Base-by-base conservation (phyloP, 306 rosid species). In the Vicia villosa region DNA sequence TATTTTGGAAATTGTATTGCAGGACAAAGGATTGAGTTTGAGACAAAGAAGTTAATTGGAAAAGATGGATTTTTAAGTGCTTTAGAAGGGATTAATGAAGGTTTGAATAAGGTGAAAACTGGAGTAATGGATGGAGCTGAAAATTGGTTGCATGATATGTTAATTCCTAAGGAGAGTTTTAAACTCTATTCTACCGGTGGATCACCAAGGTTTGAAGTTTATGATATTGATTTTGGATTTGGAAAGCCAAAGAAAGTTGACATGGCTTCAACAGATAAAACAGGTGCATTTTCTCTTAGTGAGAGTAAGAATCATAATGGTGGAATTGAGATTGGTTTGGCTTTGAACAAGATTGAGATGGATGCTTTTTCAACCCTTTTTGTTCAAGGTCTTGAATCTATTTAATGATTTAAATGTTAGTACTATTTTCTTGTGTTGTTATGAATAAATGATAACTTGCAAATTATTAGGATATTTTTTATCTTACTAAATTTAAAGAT, bases 1-100 rank as follows among this genome's bases (percentile, higher is more conserved):
- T 87, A 83, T 63, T 57, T 83, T 37, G 89, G 89, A 1, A 85
- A 85, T 12, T 87, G 92, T 51, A 32, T 77, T 2, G 68, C 26
- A 3, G 60, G 37, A 0, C 21, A n/a, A 8, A 3, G 0, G 0
- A 1, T 37, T 8, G 2, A 1, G 32, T 61, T 16, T 5, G 65
- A 74, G 54, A 65, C 54, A 24, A 67, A 75, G 37, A 15, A 36
- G 0, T 41, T 78, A 1, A 0, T 56, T 1, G 81, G 34, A 13
- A 57, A 71, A 5, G 71, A 57, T 46, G 80, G 86, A 7, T 58
- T 82, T 11, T 11, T 64, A 1, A 6, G 3, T 28, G 67, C 74
- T 8, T 64, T 74, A 41, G 72, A 65, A 24, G 55, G 22, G 37
- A 70, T 82, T 0, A 9, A n/a, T 66, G 82, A 66, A 5, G 26